Conservation (phyloP, 2,329 filamentous ascomycete species). For the Aspergillus melleus region DNA sequence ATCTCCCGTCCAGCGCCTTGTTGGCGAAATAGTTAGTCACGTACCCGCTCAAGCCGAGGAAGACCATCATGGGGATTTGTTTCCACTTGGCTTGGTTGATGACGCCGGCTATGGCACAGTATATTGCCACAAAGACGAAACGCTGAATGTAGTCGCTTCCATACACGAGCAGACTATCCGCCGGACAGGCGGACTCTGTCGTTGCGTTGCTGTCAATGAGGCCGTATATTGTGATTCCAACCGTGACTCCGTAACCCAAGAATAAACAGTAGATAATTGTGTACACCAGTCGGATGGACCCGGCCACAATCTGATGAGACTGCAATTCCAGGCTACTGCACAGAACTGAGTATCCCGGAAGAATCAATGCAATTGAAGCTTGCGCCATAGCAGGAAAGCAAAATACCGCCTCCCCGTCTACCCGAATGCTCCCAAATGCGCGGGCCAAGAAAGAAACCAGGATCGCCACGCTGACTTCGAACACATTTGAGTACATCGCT, state of each 20-base stretch:
- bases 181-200: slow-evolving; percentile 43
- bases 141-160: slow-evolving; percentile 49
- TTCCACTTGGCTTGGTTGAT: slow-evolving; percentile 79
- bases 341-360: slow-evolving; percentile 65
- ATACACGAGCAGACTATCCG: slow-evolving; percentile 42
- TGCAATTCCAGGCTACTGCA: slow-evolving; percentile 64
- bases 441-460: slow-evolving; percentile 67
- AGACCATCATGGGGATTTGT: slow-evolving; percentile 71
- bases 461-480: slow-evolving; percentile 54
- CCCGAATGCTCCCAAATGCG: slow-evolving; percentile 63
- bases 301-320: slow-evolving; percentile 65
- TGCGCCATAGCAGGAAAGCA: slow-evolving; percentile 58
- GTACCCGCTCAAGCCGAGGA: slow-evolving; percentile 71
- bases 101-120: slow-evolving; percentile 71
- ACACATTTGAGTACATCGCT: slow-evolving; percentile 54
- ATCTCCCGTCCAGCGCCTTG: slow-evolving; percentile 60
- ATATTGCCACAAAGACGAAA: slow-evolving; percentile 72
- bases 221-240: slow-evolving; percentile 63
- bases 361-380: slow-evolving; percentile 65
- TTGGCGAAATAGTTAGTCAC: slow-evolving; percentile 43
- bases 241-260: slow-evolving; percentile 69
- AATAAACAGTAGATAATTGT: slow-evolving; percentile 70
- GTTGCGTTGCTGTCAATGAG: slow-evolving; percentile 57
- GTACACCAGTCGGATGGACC: slow-evolving; percentile 47
- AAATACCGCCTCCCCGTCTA: slow-evolving; percentile 48